A percentile compares a stretch with the other conserved stretches of the same genome.
Evolutionary conservation across 495 filamentous ascomycete species (phyloP).

Genomic region (Neurospora sublineolata): DNA sequence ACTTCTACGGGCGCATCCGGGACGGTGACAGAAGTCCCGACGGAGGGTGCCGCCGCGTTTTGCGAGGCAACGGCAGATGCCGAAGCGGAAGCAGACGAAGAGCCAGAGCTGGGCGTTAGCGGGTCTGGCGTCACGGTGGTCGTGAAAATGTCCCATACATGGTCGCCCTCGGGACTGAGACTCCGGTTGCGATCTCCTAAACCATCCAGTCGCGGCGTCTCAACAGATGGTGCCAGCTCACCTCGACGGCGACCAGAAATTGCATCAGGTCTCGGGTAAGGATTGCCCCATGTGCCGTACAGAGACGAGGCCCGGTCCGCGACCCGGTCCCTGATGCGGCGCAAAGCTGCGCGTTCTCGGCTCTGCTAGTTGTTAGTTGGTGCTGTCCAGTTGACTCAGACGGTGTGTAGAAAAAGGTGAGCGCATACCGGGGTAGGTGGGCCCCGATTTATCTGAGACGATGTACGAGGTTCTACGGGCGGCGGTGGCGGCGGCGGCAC

Average conservation of each 20-base stretch:
- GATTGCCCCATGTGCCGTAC: neutral
- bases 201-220: conserved; percentile 44
- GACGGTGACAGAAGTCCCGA: conserved; percentile 25
- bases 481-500: neutral
- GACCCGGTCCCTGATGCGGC: neutral
- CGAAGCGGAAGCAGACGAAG: conserved; percentile 63
- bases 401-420: neutral
- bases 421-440: conserved; percentile 7
- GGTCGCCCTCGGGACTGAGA: conserved; percentile 59
- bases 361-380: neutral
- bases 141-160: conserved; percentile 68
- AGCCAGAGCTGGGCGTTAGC: conserved; percentile 64
- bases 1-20: conserved; percentile 22
- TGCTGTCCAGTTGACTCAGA: neutral
- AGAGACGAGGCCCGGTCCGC: neutral
- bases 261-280: neutral
- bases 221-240: neutral
- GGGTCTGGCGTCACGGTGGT: conserved; percentile 72
- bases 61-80: conserved; percentile 32
- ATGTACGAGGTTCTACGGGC: neutral
- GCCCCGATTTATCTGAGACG: neutral
- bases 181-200: conserved; percentile 77
- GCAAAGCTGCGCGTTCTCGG: neutral
- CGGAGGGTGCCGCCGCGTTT: conserved; percentile 20
- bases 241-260: neutral